A percentile compares a stretch with the other conserved stretches of the same genome.
These are phyloP conservation scores for Leccinum fuscescens DNA, from an alignment of 1,284 basidiomycete genomes.

Conservation along the genomic window DNA sequence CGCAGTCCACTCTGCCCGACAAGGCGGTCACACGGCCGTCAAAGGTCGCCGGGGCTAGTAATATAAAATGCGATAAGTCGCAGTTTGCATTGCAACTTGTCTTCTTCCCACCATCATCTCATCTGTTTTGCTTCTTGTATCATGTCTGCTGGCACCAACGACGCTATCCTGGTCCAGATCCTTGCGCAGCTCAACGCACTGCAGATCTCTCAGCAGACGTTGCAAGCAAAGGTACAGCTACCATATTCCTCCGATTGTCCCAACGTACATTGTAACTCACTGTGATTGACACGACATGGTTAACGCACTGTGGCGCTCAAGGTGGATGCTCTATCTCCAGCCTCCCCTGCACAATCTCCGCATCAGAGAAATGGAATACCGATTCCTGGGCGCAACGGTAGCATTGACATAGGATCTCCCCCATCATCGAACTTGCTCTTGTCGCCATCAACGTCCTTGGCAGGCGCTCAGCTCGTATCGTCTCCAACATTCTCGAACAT, in stretches of 20 bases:
- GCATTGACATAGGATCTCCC: constrained; percentile 23
- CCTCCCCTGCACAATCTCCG: constrained; percentile 27
- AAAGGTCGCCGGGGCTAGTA: constrained; percentile 1
- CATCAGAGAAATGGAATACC: constrained; percentile 20
- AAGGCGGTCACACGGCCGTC: not conserved
- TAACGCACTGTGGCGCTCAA: constrained; percentile 13
- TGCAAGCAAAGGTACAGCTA: constrained; percentile 64
- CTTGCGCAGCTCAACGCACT: constrained; percentile 65
- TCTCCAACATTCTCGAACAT: constrained; percentile 31
- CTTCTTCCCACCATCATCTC: constrained; percentile 13
- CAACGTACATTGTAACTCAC: constrained; percentile 5
- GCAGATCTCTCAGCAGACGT: constrained; percentile 67
- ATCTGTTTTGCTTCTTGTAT: constrained; percentile 1
- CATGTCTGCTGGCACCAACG: constrained; percentile 45
- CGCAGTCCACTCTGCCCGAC: not conserved
- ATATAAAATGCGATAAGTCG: constrained; percentile 14
- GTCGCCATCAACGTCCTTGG: constrained; percentile 25
- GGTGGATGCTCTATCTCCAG: constrained; percentile 40
- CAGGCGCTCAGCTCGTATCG: constrained; percentile 29
- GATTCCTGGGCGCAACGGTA: constrained; percentile 22
- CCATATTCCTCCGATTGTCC: not conserved
- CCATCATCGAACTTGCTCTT: constrained; percentile 22
- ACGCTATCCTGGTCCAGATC: constrained; percentile 70
- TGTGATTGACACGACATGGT: not conserved
- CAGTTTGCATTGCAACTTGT: not conserved